Percentiles rank a stretch among this genome's conserved stretches.
These are phyloP conservation scores for Daldinia caldariorum DNA, from an alignment of 495 filamentous ascomycete species.

Conservation along the genomic window DNA sequence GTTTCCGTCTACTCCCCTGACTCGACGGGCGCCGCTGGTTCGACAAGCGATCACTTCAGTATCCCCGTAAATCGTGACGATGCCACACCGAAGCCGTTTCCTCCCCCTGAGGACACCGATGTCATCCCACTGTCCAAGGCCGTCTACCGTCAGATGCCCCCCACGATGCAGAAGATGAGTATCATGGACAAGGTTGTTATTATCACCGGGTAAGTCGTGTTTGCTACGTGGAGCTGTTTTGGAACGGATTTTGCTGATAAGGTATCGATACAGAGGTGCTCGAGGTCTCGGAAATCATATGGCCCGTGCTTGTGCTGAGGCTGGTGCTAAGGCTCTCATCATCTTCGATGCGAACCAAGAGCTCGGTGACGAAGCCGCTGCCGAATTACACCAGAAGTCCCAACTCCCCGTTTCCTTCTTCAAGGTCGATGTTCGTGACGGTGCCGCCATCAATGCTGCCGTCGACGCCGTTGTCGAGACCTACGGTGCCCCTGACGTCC, in stretches of 20 bases:
- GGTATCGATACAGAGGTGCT: constrained; percentile 65
- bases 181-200: constrained; percentile 74
- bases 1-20: constrained; percentile 60
- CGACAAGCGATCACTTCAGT: constrained; percentile 70
- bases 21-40: constrained; percentile 55
- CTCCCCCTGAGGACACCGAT: constrained; percentile 48
- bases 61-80: constrained; percentile 77
- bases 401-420: constrained; percentile 78
- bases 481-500: constrained; percentile 73
- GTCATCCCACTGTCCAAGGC: constrained; percentile 56
- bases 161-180: constrained; percentile 70
- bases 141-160: constrained; percentile 61
- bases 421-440: constrained; percentile 79
- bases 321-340: constrained; percentile 74
- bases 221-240: constrained; percentile 17
- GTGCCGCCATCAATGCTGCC: constrained; percentile 66
- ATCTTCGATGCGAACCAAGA: constrained; percentile 80
- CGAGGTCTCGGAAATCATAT: constrained; percentile 81
- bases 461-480: constrained; percentile 67
- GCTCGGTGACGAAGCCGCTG: constrained; percentile 72
- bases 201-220: constrained; percentile 70
- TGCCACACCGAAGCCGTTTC: constrained; percentile 47
- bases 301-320: constrained; percentile 77
- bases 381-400: constrained; percentile 71
- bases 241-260: constrained; percentile 35